Base-by-base conservation (phyloP, 257 asterid genomes). In the Asclepias syriaca region DNA sequence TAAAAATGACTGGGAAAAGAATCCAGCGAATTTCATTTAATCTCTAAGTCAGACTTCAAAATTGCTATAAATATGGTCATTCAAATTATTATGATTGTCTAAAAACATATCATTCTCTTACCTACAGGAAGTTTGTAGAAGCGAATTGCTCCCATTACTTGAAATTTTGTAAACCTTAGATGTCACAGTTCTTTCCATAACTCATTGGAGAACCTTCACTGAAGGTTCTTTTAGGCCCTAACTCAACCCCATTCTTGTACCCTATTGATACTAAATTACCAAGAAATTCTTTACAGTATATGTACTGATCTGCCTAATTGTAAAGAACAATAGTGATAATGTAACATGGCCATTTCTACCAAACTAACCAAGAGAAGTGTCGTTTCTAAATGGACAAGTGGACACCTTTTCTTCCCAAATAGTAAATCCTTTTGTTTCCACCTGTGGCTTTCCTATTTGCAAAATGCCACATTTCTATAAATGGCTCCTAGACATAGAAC, bases 401-500 rank as follows among this genome's bases (percentile, higher is more conserved):
- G 11, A 58, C 27, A 8, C 29, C 32, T 49, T 15, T 6, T 68
- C 40, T 58, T 57, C n/a, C 59, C 61, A 74, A 29, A 56, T 58
- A 58, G 43, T 43, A 58, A 15, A 12, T 63, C 76, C n/a, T 39
- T 56, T 27, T 4, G 39, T 43, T 66, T 43, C 15, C 15, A 63
- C 51, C 3, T 21, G 50, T 29, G 43, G 19, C 11, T 12, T 45
- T 32, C 48, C 19, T 15, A 22, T 9, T 24, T 40, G 21, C 21
- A 45, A 19, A 57, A 64, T 32, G 8, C 4, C 37, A 27, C 13
- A 13, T 49, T 46, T 46, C 32, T 49, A 15, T 3, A 1, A 32
- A 76, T 74, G 37, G 66, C 78, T 68, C 71, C 70, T 43, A 68
- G 53, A 66, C 78, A 83, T 27, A 74, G 79, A 65, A 79, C 78